A percentile compares a stretch with the other conserved stretches of the same genome.
Evolutionary conservation across 306 rosid species (phyloP).

Genomic region (Pterocarpus macrocarpus): DNA sequence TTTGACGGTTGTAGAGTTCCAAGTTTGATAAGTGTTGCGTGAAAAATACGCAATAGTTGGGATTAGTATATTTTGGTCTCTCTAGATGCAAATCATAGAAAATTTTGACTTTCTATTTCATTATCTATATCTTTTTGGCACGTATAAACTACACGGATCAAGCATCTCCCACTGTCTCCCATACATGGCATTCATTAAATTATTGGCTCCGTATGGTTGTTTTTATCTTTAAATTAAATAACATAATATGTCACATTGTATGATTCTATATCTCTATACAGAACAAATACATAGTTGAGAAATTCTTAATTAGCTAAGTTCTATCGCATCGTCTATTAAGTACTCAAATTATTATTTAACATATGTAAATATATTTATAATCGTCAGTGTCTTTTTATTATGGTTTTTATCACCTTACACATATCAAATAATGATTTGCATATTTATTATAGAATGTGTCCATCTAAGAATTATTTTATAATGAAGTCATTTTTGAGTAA

Average conservation of each 20-base stretch:
- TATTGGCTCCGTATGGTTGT: background rate
- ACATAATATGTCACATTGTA: constrained; percentile 3
- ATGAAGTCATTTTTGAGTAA: background rate
- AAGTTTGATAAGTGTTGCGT: background rate
- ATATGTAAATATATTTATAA: no score
- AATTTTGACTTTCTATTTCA: background rate
- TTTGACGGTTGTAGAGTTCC: background rate
- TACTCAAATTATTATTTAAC: no score
- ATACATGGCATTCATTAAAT: background rate
- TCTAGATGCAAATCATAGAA: background rate
- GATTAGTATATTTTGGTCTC: background rate
- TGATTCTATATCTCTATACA: background rate
- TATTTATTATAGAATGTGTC: no score
- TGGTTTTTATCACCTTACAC: no score
- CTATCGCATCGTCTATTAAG: background rate
- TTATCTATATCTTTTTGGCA: background rate
- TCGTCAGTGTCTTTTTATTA: no score
- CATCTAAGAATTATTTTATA: background rate
- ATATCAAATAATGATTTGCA: no score
- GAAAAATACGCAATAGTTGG: background rate
- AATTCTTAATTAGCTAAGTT: background rate
- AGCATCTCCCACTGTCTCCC: background rate
- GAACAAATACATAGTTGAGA: background rate
- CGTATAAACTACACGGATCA: background rate
- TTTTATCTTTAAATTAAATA: background rate